A percentile compares a stretch with the other conserved stretches of the same genome.
Conservation (phyloP, 1,284 basidiomycete genomes). For the Filobasidium uniguttulatum region DNA sequence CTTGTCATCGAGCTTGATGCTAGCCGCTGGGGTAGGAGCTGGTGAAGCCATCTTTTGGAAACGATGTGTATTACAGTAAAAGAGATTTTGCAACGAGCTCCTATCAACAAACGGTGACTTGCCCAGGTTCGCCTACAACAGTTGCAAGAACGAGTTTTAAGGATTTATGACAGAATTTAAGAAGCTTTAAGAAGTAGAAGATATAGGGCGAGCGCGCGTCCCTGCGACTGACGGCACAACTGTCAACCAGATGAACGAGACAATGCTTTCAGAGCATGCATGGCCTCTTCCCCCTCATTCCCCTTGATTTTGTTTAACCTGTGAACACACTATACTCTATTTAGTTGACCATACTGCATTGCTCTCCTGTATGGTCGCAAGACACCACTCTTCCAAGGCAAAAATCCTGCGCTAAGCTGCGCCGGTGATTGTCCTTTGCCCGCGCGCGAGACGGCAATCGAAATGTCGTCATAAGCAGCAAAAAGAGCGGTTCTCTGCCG, state of each 20-base stretch:
- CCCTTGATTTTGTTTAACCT: not conserved
- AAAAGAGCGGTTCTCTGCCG: not conserved
- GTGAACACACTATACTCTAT: not conserved
- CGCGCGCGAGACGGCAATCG: not conserved
- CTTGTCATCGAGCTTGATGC: conserved; percentile 21
- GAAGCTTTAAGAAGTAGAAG: not conserved
- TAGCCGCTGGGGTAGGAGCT: not conserved
- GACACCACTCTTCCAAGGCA: not conserved
- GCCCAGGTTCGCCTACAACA: not conserved
- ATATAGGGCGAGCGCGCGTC: not conserved
- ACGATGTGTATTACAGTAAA: not conserved
- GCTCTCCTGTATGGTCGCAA: not conserved
- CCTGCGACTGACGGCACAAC: not conserved
- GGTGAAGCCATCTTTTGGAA: not conserved
- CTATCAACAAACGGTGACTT: too few species aligned
- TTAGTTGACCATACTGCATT: not conserved
- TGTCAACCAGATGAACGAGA: too few species aligned
- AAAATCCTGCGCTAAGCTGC: too few species aligned
- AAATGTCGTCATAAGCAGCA: not conserved
- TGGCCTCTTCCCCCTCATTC: not conserved
- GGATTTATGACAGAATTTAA: not conserved
- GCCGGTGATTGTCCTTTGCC: not conserved
- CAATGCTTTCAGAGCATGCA: too few species aligned
- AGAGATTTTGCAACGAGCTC: too few species aligned
- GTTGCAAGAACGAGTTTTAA: not conserved